These are phyloP conservation scores for Fusarium mundagurra DNA, from an alignment of 2,329 filamentous ascomycete genomes.

Conservation along the genomic window DNA sequence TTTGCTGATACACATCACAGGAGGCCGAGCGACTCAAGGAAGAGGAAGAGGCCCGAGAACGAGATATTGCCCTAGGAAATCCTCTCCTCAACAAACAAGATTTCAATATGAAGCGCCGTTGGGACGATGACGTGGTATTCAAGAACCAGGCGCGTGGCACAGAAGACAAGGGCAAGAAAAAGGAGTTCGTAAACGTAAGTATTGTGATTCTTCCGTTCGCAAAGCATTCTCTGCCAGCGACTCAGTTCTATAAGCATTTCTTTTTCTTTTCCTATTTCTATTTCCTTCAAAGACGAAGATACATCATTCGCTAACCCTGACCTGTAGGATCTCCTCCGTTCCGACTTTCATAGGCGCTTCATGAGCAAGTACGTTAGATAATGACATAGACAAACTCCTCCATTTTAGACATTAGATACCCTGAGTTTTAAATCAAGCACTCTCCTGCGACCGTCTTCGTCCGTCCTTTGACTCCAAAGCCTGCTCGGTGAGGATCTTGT, in stretches of 20 bases:
- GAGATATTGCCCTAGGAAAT: slow-evolving; percentile 91
- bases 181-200: slow-evolving; percentile 95
- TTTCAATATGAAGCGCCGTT: slow-evolving; percentile 90
- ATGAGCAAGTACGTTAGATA: slow-evolving; percentile 78
- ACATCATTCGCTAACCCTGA: slow-evolving; percentile 32
- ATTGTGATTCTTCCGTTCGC: neutral
- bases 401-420: slow-evolving; percentile 44
- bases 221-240: neutral
- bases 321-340: slow-evolving; percentile 82
- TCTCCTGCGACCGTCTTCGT: slow-evolving; percentile 9
- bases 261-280: neutral
- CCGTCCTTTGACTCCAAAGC: slow-evolving; percentile 18
- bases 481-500: slow-evolving; percentile 63
- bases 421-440: slow-evolving; percentile 27
- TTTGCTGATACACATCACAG: slow-evolving; percentile 49
- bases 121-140: slow-evolving; percentile 99
- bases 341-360: slow-evolving; percentile 97
- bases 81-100: slow-evolving; percentile 89
- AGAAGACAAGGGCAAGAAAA: slow-evolving; percentile 86
- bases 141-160: slow-evolving; percentile 98
- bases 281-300: neutral
- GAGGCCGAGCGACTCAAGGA: slow-evolving; percentile 82
- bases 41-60: slow-evolving; percentile 85
- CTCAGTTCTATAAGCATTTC: neutral
- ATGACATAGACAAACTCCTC: slow-evolving; percentile 21